These are phyloP conservation scores for Neopestalotiopsis sp. DNA, from an alignment of 2,329 filamentous ascomycete species.

Conservation along the genomic window DNA sequence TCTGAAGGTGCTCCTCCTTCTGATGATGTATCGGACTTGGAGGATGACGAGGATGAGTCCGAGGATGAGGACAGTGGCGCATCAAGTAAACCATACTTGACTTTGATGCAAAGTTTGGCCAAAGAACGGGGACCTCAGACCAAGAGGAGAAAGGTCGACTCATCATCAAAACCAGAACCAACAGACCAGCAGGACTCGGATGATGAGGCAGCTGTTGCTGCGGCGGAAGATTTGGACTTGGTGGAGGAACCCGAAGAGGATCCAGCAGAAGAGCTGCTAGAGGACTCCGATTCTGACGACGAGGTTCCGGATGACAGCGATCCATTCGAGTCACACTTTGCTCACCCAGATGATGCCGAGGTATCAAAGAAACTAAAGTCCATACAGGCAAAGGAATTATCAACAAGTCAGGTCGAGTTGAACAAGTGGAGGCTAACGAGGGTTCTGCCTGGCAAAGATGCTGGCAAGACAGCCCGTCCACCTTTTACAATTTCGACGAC, in stretches of 20 bases:
- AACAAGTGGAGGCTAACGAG: constrained; percentile 55
- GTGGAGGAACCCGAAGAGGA: constrained; percentile 58
- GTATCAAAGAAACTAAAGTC: constrained; percentile 60
- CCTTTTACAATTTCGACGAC: constrained; percentile 45
- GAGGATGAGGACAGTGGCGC: constrained; percentile 45
- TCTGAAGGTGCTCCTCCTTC: constrained; percentile 45
- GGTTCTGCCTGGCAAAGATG: constrained; percentile 49
- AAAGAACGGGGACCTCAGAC: constrained; percentile 50
- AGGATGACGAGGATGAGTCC: constrained; percentile 55
- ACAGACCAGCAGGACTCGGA: constrained; percentile 24
- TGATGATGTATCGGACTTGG: constrained; percentile 48
- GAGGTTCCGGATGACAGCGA: constrained; percentile 59
- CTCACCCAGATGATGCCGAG: constrained; percentile 66
- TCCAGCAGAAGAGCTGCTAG: constrained; percentile 40
- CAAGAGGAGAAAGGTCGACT: constrained; percentile 64
- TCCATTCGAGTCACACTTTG: constrained; percentile 84
- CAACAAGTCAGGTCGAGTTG: constrained; percentile 50
- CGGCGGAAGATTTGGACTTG: constrained; percentile 40
- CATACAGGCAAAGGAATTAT: constrained; percentile 57
- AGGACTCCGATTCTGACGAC: constrained; percentile 54
- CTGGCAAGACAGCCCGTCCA: constrained; percentile 37
- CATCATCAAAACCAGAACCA: constrained; percentile 32
- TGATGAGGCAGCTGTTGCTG: constrained; percentile 36
- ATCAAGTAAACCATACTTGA: constrained; percentile 57
- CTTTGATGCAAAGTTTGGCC: constrained; percentile 63